Base-by-base conservation (phyloP, 257 asterid genomes). In the Solanum dulcamara region DNA sequence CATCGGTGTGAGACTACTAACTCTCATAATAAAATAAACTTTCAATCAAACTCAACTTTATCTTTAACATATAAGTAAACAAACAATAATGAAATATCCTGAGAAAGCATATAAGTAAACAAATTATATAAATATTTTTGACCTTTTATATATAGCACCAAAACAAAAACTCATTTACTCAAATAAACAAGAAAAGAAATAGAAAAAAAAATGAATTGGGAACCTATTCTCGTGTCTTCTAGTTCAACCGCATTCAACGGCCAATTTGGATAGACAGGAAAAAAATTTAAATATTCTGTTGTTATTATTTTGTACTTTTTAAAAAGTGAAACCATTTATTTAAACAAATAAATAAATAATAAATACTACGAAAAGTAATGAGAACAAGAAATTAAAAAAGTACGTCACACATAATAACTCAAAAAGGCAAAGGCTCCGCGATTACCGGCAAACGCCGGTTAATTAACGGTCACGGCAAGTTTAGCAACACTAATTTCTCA, bases 391-490 rank as follows among this genome's bases (percentile, higher is more conserved):
- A 88, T 67, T 81, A 42, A 85, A 89, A 86, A 89, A 28, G 28
- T 33, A 89, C 89, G 88, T 88, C 91, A 88, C 14, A 35, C 68
- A 42, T 59, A 51, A 60, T 24, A 91, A 92, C 91, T 88, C 90
- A 89, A 91, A 70, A 83, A 68, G 62, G 89, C 88, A 81, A 91
- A 70, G 88, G 84, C 57, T 83, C 94, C 93, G 93, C 68, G 88
- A 89, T 88, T 88, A 92, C 89, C 90, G 98, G 88, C 85, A 80
- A 26, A 86, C 89, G 67, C 91, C 93, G 91, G 96, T 89, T 90
- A 87, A 89, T 79, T 86, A 62, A 91, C 94, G 93, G 89, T 53
- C 86, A 89, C 93, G 89, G 91, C 89, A 38, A 70, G 80, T 35
- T 33, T 68, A 18, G 44, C 7, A 67, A 67, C 26, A 33, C 14